These are phyloP conservation scores for Xylaria multiplex DNA, from an alignment of 2,329 filamentous ascomycete genomes.

Conservation along the genomic window DNA sequence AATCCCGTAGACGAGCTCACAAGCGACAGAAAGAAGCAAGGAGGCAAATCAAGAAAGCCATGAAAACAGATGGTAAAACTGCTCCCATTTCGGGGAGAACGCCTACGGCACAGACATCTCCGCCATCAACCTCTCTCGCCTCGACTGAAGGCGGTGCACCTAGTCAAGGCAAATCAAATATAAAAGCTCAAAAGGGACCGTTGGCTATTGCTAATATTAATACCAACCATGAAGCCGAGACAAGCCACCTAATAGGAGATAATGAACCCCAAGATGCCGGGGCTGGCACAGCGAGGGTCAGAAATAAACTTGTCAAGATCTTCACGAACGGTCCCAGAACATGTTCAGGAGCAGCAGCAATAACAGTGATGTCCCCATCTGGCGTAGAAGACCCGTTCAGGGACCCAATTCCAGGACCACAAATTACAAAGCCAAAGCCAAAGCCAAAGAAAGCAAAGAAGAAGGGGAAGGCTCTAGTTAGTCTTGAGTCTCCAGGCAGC, in stretches of 20 bases:
- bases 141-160: not conserved
- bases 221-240: not conserved
- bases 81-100: not conserved
- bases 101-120: not conserved
- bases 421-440: not conserved
- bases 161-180: not conserved
- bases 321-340: not conserved
- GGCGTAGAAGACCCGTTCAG: conserved; percentile 18
- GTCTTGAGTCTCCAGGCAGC: not conserved
- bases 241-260: not conserved
- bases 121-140: not conserved
- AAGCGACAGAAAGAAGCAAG: conserved; percentile 11
- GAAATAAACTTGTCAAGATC: conserved; percentile 7
- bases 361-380: not conserved
- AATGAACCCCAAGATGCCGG: not conserved
- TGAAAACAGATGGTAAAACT: not conserved
- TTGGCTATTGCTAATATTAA: not conserved
- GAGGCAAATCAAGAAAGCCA: conserved; percentile 8
- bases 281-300: conserved; percentile 4
- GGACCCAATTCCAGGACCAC: conserved; percentile 16
- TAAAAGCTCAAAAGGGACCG: not conserved
- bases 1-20: conserved; percentile 26
- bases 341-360: not conserved
- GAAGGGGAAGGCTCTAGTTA: conserved; percentile 8
- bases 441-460: conserved; percentile 9